A percentile compares a stretch with the other conserved stretches of the same genome.
These are phyloP conservation scores for Coprinopsis cinerea DNA, from an alignment of 768 basidiomycete genomes.

Conservation along the genomic window DNA sequence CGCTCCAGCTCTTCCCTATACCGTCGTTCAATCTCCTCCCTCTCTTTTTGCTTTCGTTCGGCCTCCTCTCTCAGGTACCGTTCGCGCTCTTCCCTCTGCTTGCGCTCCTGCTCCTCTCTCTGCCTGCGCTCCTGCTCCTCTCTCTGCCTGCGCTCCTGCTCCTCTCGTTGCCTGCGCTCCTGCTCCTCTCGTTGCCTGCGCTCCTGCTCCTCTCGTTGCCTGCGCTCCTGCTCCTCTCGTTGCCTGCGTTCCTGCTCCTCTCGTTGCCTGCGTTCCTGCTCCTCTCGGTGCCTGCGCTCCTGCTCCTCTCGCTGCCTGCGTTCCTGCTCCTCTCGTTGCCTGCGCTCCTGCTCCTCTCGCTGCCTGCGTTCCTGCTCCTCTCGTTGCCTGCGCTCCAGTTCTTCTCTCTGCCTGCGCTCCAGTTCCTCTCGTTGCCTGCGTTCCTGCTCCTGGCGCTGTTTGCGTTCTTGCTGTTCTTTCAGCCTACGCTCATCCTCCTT, in stretches of 20 bases:
- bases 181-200: constrained; percentile 13
- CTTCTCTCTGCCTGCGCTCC: constrained; percentile 25
- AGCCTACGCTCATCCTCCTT: constrained; percentile 4
- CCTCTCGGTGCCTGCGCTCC: constrained; percentile 14
- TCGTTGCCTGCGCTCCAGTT: constrained; percentile 9
- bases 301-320: constrained; percentile 12
- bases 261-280: constrained; percentile 11
- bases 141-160: constrained; percentile 10
- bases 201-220: constrained; percentile 12
- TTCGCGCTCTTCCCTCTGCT: constrained; percentile 13
- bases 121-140: constrained; percentile 12
- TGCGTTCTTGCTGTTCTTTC: constrained; percentile 2
- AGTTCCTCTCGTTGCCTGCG: constrained; percentile 13
- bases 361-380: constrained; percentile 13
- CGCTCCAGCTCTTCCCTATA: constrained; percentile 12
- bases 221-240: constrained; percentile 6
- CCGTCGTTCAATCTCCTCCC: constrained; percentile 7
- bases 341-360: constrained; percentile 6
- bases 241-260: constrained; percentile 12
- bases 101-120: constrained; percentile 13
- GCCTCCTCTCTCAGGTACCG: constrained; percentile 14
- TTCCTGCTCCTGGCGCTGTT: constrained; percentile 11
- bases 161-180: constrained; percentile 13
- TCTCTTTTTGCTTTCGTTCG: constrained; percentile 10
- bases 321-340: constrained; percentile 11